A percentile compares a stretch with the other conserved stretches of the same genome.
Evolutionary conservation across 208 protist species (phyloP).

Genomic region (Trypanosoma caninum): DNA sequence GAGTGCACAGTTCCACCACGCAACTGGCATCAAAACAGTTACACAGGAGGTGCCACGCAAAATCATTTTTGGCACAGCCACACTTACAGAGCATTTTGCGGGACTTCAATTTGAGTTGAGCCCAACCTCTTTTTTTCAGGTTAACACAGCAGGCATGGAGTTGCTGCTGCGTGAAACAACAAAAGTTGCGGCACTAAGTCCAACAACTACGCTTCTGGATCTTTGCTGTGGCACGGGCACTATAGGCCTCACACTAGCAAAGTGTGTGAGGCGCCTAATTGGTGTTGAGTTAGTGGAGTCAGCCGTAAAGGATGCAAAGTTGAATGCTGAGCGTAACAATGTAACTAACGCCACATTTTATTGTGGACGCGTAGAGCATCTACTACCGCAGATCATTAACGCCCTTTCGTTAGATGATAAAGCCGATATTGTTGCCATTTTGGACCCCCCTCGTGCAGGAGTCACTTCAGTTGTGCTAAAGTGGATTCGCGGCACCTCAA

Average conservation of each 20-base stretch:
- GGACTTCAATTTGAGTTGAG: constrained; percentile 89
- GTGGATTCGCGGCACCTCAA: constrained; percentile 84
- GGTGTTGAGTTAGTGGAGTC: constrained; percentile 92
- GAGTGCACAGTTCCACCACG: constrained; percentile 73
- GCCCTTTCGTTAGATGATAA: constrained; percentile 36
- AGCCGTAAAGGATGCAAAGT: constrained; percentile 81
- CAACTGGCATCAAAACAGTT: constrained; percentile 64
- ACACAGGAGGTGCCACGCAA: constrained; percentile 54
- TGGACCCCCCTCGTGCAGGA: constrained; percentile 90
- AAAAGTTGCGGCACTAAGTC: constrained; percentile 49
- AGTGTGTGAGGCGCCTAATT: constrained; percentile 84
- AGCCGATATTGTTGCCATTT: constrained; percentile 77
- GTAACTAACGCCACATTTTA: constrained; percentile 89
- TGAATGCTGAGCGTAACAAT: constrained; percentile 85
- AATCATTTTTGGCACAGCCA: constrained; percentile 53
- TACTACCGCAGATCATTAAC: constrained; percentile 67
- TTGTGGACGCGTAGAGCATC: constrained; percentile 90
- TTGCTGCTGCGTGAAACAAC: constrained; percentile 72
- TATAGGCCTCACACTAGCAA: constrained; percentile 88
- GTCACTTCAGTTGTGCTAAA: constrained; percentile 89
- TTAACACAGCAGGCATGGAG: constrained; percentile 92
- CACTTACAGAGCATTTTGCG: constrained; percentile 68
- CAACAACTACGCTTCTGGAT: constrained; percentile 88
- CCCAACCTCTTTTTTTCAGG: constrained; percentile 94
- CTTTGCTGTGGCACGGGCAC: constrained; percentile 96